Evolutionary conservation across 2,329 filamentous ascomycete genomes (phyloP), one percentile per base, ranked within the genome.

Genomic region (Bipolaris victoriae): DNA sequence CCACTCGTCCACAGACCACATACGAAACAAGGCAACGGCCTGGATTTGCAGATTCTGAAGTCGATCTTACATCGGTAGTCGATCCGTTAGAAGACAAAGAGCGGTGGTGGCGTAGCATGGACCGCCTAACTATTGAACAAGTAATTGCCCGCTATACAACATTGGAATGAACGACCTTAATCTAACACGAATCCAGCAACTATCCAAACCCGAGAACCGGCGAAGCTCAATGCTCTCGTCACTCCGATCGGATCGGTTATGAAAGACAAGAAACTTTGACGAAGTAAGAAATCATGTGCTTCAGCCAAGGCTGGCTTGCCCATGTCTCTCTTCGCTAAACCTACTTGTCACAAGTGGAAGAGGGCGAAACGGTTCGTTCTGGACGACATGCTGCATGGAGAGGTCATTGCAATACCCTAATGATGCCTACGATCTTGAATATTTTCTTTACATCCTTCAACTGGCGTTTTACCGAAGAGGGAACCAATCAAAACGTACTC

Each of bases 41-140:
- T 20, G 46, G 52, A 11, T 66, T 68, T 18, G 35, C 66, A 9
- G 31, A 58, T 3, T 63, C 63, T 48, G 60, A 67, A 29, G 43
- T 39, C 29, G 62, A 63, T 59, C 59, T 65, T 49, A 66, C 62
- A 35, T 60, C 64, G 6, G 64, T 66, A 31, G 35, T 61, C 66
- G 70, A 70, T 59, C 57, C 57, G 11, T 49, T 33, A 20, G 43
- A 51, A 51, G 57, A 59, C 50, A 62, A 51, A 35, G 59, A 62
- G 36, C 35, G 53, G 31, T 62, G 59, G 59, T 62, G 59, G 59
- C 59, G 59, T 26, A 57, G 46, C 35, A 46, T 62, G 20, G 59
- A 62, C 39, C 55, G 51, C 26, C 18, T 58, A 33, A 58, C 40
- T 35, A 51, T 50, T 15, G 22, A 52, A 10, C 51, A 58, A 41